Evolutionary conservation across 768 basidiomycete genomes (phyloP).

Genomic region (Boletus reticulatus): DNA sequence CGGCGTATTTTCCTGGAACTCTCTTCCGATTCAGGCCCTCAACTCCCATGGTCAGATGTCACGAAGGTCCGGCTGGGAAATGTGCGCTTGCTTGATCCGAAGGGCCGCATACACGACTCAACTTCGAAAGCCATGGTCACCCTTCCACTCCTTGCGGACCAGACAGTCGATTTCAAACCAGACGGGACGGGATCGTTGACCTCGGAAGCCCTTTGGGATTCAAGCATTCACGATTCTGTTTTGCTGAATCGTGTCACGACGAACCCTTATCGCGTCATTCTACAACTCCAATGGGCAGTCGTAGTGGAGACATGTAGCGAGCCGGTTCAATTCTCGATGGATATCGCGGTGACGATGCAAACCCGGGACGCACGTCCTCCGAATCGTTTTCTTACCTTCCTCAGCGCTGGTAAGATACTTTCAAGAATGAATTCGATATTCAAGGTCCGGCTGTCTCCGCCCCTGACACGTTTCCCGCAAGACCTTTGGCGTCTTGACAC

Average conservation of each 20-base stretch:
- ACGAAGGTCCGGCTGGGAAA: conserved; percentile 77
- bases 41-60: conserved; percentile 85
- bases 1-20: conserved; percentile 74
- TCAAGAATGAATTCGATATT: conserved; percentile 84
- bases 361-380: conserved; percentile 84
- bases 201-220: conserved; percentile 87
- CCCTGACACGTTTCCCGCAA: conserved; percentile 78
- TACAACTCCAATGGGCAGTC: conserved; percentile 76
- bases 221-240: conserved; percentile 82
- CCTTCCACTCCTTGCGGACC: conserved; percentile 71
- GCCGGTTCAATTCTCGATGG: conserved; percentile 86
- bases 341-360: conserved; percentile 81
- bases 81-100: conserved; percentile 79
- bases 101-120: conserved; percentile 79
- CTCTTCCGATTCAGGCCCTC: conserved; percentile 84
- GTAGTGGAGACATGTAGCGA: conserved; percentile 82
- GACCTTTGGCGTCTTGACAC: conserved; percentile 97
- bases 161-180: conserved; percentile 69
- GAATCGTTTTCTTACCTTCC: conserved; percentile 70
- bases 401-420: conserved; percentile 74
- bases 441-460: conserved; percentile 75
- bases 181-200: conserved; percentile 79
- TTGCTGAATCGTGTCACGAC: conserved; percentile 85
- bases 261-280: conserved; percentile 70
- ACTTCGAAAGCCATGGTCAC: conserved; percentile 68